phyloP scores from a whole-genome alignment of 116 monocot genomes.

The Phalaenopsis hybrid region DNA sequence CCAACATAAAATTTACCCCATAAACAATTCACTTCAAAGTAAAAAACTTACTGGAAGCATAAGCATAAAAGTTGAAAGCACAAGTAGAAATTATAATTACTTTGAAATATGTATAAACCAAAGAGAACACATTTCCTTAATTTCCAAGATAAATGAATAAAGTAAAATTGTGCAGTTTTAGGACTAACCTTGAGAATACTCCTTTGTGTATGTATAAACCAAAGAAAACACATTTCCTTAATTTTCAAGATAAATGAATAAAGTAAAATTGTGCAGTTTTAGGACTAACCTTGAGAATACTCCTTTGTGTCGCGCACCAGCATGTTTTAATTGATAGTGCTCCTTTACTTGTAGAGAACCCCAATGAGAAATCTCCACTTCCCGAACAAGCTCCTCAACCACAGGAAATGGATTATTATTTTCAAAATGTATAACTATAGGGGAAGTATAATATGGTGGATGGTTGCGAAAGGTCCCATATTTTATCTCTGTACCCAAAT shows the following conservation, averaged over 20 bases:
- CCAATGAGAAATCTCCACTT: slow-evolving; percentile 86
- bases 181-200: slow-evolving; percentile 70
- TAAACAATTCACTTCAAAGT: not conserved
- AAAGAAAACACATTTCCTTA: not conserved
- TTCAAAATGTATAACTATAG: slow-evolving; percentile 77
- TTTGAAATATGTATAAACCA: not conserved
- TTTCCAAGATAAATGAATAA: not conserved
- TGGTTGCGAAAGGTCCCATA: slow-evolving; percentile 61
- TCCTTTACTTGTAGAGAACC: slow-evolving; percentile 70
- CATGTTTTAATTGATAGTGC: slow-evolving; percentile 66
- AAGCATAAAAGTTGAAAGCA: not conserved
- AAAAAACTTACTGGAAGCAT: not conserved
- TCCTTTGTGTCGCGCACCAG: slow-evolving; percentile 78
- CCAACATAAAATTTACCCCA: not conserved
- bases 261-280: not conserved
- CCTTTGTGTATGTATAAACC: slow-evolving; percentile 39
- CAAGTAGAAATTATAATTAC: not conserved
- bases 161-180: not conserved
- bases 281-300: slow-evolving; percentile 68
- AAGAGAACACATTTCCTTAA: not conserved
- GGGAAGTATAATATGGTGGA: slow-evolving; percentile 58
- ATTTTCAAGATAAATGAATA: not conserved
- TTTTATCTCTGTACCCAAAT: slow-evolving; percentile 52
- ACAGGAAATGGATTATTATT: slow-evolving; percentile 85
- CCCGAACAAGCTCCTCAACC: slow-evolving; percentile 74